Evolutionary conservation across 768 basidiomycete genomes (phyloP), one percentile per base, ranked within the genome.

Genomic region (Ramaria sp.): DNA sequence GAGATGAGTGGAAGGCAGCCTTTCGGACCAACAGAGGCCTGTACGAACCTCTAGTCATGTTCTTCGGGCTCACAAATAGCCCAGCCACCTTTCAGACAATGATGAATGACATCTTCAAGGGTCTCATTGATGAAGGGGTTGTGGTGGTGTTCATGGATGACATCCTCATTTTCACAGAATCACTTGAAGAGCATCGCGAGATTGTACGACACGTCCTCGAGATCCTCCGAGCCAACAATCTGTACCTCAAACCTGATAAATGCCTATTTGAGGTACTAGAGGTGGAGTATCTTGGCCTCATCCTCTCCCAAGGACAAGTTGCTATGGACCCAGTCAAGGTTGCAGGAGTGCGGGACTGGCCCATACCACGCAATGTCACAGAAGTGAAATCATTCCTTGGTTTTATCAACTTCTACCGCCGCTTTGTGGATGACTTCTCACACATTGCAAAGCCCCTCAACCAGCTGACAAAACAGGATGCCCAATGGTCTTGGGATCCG

Each of bases 381-480:
- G 66, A 76, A 15, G 72, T 76, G n/a, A 69, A 78, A 57, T 72
- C 82, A 58, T 74, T 75, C 60, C 59, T 69, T 1, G 65, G 69
- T 3, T 71, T 72, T 38, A 58, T 64, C 17, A 70, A 68, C 42
- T 71, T 70, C 64, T 70, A 69, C 49, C 53, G 63, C 1, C 54
- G 63, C 1, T 73, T 73, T 55, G 67, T 72, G n/a, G 43, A 57
- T 10, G 51, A 66, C 31, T 76, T 67, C 62, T 70, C 72, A 3
- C 9, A 63, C 9, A 71, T 73, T 31, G 65, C 68, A 7, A 55
- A 65, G 12, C 69, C 70, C 4, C 56, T 75, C 2, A 69, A 54
- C n/a, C 38, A 39, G 2, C 62, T 70, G 2, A 71, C 68, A 4
- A 39, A 61, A n/a, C 68, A 72, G 39, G 41, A 57, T 46, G 12